Base-by-base conservation (phyloP, 805 yeast genomes). In the Spathaspora arborariae region DNA sequence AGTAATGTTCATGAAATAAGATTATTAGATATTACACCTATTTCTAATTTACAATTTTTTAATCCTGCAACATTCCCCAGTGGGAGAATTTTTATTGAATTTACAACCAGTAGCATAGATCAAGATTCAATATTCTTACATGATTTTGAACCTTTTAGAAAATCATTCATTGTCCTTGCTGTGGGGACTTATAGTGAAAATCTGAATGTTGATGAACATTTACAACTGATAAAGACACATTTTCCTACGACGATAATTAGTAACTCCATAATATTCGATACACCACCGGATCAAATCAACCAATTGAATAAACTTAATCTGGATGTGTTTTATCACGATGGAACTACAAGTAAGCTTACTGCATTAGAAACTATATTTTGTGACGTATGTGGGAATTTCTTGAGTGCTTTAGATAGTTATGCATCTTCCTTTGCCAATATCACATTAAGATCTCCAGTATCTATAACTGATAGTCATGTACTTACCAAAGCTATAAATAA, bases 131-230 rank as follows among this genome's bases (percentile, higher is more conserved):
- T 82, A 5, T 83, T 85, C 45, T 68, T 92, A 37, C 88, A 85
- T 54, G 98, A 92, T 63, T 81, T 92, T 52, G 97, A 94, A 65
- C 96, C 97, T 1, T 89, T 79, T 64, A 68, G 97, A 44, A 88
- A 89, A 58, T 80, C 86, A 0, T 79, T 88, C 54, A 73, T 84
- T 6, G 81, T 84, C 4, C 41, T 78, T 6, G 82, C 81, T 0
- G 48, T 75, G 13, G 70, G 74, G 1, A 52, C 59, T 19, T 71
- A 68, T 59, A 49, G 43, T 4, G 50, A 42, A 4, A 40, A 43
- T 5, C 27, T 42, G 1, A 48, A 52, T 11, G 39, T 41, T 7
- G 38, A 44, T 3, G 51, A 50, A 11, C 35, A 15, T 4, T 13
- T 36, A 6, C 42, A 45, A 1, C 44, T 44, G 13, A 68, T 90